These are phyloP conservation scores for Trypanosoma mega DNA, from an alignment of 208 protist species.

Conservation along the genomic window DNA sequence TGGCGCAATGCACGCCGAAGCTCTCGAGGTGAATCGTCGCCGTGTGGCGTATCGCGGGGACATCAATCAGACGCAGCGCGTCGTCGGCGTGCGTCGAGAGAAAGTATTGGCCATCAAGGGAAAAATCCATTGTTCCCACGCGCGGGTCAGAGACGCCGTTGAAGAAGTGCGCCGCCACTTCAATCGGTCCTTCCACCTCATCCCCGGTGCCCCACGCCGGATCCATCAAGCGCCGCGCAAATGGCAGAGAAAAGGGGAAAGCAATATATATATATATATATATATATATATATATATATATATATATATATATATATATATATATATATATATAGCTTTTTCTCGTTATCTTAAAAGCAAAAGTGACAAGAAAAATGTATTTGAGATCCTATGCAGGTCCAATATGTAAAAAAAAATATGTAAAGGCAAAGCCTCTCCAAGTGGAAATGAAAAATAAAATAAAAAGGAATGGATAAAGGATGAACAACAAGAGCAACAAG, in stretches of 20 bases:
- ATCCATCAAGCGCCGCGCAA: neutral
- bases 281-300: neutral
- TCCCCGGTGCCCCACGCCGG: neutral
- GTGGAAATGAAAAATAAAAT: neutral
- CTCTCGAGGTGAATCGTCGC: slow-evolving; percentile 53
- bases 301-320: neutral
- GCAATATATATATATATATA: too few relatives aligned
- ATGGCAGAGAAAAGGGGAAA: too few relatives aligned
- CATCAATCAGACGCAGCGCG: slow-evolving; percentile 68
- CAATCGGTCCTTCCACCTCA: slow-evolving; percentile 12
- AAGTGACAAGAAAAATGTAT: slow-evolving; percentile 6
- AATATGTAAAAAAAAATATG: slow-evolving; percentile 1
- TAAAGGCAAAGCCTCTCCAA: neutral
- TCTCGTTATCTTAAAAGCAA: neutral
- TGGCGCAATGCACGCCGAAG: slow-evolving; percentile 61
- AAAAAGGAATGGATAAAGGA: neutral
- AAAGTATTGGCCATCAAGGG: slow-evolving; percentile 61
- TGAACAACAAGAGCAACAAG: neutral
- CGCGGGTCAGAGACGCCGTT: slow-evolving; percentile 70
- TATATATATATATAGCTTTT: neutral
- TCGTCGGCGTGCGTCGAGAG: slow-evolving; percentile 77
- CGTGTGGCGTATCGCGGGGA: slow-evolving; percentile 40
- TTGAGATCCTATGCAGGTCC: too few relatives aligned
- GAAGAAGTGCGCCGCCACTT: slow-evolving; percentile 56
- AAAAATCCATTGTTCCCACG: slow-evolving; percentile 73